phyloP scores from a whole-genome alignment of 2,329 filamentous ascomycete species.

The Arthrobotrys pseudoclavata region DNA sequence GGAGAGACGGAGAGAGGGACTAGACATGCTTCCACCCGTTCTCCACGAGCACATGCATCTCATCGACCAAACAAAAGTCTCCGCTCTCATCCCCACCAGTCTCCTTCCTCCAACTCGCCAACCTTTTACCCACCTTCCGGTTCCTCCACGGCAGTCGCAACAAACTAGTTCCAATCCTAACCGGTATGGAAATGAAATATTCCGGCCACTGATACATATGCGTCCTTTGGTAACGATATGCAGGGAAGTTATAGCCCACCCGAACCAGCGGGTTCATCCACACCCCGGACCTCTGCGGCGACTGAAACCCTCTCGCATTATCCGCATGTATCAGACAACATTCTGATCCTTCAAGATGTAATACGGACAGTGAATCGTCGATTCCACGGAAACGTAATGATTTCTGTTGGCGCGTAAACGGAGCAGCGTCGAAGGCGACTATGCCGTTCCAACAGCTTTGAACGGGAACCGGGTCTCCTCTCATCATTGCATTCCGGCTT shows the following conservation, averaged over 20 bases:
- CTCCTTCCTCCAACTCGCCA: conserved; percentile 67
- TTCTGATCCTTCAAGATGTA: conserved; percentile 81
- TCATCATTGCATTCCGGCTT: conserved; percentile 72
- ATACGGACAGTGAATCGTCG: conserved; percentile 73
- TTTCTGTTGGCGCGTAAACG: conserved; percentile 69
- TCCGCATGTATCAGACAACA: conserved; percentile 83
- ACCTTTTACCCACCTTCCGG: conserved; percentile 66
- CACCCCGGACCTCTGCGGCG: conserved; percentile 69
- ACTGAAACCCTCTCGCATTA: conserved; percentile 70
- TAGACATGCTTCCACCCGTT: conserved; percentile 74
- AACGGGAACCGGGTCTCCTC: conserved; percentile 72
- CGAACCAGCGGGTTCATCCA: conserved; percentile 78
- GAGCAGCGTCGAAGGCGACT: conserved; percentile 70
- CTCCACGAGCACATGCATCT: conserved; percentile 73
- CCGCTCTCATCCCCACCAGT: conserved; percentile 66
- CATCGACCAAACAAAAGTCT: conserved; percentile 71
- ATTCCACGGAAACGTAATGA: conserved; percentile 75
- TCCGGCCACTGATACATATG: conserved; percentile 68
- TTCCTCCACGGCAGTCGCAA: conserved; percentile 66
- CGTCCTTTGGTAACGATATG: conserved; percentile 69
- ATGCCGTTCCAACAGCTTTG: conserved; percentile 79
- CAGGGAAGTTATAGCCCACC: conserved; percentile 74
- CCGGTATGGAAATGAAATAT: conserved; percentile 68
- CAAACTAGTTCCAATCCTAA: conserved; percentile 65
- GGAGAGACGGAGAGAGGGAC: background rate